A percentile compares a stretch with the other conserved stretches of the same genome.
These are phyloP conservation scores for Daldinia bambusicola DNA, from an alignment of 495 filamentous ascomycete species.

Conservation along the genomic window DNA sequence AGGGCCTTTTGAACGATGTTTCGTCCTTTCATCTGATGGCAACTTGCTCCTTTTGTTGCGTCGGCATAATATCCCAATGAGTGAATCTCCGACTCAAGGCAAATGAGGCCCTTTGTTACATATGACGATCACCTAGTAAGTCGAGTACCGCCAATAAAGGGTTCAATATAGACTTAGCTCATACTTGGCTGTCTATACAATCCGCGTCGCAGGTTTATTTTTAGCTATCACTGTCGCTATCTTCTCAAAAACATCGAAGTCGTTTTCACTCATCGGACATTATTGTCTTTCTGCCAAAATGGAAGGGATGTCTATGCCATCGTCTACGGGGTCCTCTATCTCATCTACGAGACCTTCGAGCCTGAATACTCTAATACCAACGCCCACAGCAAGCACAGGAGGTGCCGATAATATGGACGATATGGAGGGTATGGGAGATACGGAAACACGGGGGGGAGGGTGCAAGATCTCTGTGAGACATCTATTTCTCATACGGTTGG, in stretches of 20 bases:
- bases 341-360: conserved; percentile 10
- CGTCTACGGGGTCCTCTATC: background rate
- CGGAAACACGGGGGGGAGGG: conserved; percentile 6
- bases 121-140: background rate
- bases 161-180: background rate
- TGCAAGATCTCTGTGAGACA: conserved; percentile 38
- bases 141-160: conserved; percentile 19
- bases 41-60: background rate
- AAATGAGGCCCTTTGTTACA: background rate
- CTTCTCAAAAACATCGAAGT: background rate
- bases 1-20: background rate
- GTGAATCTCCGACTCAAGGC: background rate
- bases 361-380: conserved; percentile 2
- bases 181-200: background rate
- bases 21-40: background rate
- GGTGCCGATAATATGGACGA: conserved; percentile 3
- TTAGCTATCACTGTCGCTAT: background rate
- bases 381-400: conserved; percentile 1
- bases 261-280: background rate
- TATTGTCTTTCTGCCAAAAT: conserved; percentile 4
- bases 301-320: conserved; percentile 33
- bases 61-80: too few species aligned
- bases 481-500: background rate
- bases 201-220: background rate
- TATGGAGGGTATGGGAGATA: conserved; percentile 14